Conservation (phyloP, 768 basidiomycete species). For the Gelatoporia subvermispora region DNA sequence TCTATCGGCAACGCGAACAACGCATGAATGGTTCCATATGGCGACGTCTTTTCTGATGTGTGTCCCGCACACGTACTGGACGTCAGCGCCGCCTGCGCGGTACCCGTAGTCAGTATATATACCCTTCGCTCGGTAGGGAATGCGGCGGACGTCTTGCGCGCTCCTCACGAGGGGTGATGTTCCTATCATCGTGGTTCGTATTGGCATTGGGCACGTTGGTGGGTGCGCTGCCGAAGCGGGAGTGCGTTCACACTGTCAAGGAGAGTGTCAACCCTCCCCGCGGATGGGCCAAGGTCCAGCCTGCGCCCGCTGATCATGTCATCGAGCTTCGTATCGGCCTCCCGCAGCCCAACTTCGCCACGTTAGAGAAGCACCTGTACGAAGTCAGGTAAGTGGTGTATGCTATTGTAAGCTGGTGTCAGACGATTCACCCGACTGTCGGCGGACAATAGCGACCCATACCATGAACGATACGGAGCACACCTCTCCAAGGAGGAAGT, state of each 20-base stretch:
- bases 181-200: too few species aligned
- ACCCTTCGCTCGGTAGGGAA: too few species aligned
- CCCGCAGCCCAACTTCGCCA: conserved; percentile 47
- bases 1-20: too few species aligned
- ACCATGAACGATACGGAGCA: conserved; percentile 28
- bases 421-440: too few species aligned
- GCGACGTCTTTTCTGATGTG: too few species aligned
- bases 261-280: conserved; percentile 41
- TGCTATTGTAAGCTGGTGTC: not conserved
- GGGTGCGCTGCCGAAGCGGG: not conserved
- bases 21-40: too few species aligned
- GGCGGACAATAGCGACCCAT: conserved; percentile 18
- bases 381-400: conserved; percentile 36
- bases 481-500: conserved; percentile 62
- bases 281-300: conserved; percentile 43
- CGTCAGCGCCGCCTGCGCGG: too few species aligned
- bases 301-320: conserved; percentile 41
- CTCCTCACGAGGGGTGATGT: too few species aligned
- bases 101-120: too few species aligned
- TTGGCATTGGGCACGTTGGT: too few species aligned
- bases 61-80: too few species aligned
- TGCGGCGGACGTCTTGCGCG: too few species aligned
- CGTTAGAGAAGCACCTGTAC: conserved; percentile 47
- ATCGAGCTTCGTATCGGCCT: conserved; percentile 54
- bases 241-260: conserved; percentile 36